A percentile compares a stretch with the other conserved stretches of the same genome.
Conservation (phyloP, 768 basidiomycete species). For the Pleurotus pulmonarius region DNA sequence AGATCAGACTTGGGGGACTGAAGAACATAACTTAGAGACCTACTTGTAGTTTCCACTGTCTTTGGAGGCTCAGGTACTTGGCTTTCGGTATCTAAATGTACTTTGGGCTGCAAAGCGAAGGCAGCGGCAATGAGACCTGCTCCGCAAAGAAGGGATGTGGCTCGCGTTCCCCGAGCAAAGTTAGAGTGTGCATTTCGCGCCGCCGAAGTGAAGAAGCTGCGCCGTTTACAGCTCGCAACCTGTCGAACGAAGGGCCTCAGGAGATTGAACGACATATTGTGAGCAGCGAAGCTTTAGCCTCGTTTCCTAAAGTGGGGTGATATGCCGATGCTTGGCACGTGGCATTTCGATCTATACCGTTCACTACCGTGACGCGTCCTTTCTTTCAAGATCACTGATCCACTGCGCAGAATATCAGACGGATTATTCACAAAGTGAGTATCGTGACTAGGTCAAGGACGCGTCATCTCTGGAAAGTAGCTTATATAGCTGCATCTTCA, state of each 20-base stretch:
- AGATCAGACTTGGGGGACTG: not conserved
- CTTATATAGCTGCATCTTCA: not conserved
- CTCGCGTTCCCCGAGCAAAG: not conserved
- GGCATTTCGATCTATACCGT: not conserved
- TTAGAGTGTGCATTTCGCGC: not conserved
- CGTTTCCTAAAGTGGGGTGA: not conserved
- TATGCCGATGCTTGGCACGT: not conserved
- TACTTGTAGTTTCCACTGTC: constrained; percentile 23
- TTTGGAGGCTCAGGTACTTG: constrained; percentile 7
- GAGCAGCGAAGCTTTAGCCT: not conserved
- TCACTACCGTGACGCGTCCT: too few relatives aligned
- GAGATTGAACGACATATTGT: not conserved
- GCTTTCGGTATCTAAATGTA: constrained; percentile 41
- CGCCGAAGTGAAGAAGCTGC: constrained; percentile 1
- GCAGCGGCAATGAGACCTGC: constrained; percentile 21
- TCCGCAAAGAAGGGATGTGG: constrained; percentile 25
- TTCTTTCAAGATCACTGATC: not conserved
- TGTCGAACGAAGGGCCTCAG: constrained; percentile 1
- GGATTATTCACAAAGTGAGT: constrained; percentile 3
- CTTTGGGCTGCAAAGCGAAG: constrained; percentile 13
- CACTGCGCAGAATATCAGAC: not conserved
- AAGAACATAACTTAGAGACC: not conserved
- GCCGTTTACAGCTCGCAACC: not conserved
- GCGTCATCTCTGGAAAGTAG: not conserved
- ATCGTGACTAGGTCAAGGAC: not conserved